Percentiles rank a stretch among this genome's conserved stretches.
Conservation (phyloP, 2,329 filamentous ascomycete species). For the Nectriaceae sp. region DNA sequence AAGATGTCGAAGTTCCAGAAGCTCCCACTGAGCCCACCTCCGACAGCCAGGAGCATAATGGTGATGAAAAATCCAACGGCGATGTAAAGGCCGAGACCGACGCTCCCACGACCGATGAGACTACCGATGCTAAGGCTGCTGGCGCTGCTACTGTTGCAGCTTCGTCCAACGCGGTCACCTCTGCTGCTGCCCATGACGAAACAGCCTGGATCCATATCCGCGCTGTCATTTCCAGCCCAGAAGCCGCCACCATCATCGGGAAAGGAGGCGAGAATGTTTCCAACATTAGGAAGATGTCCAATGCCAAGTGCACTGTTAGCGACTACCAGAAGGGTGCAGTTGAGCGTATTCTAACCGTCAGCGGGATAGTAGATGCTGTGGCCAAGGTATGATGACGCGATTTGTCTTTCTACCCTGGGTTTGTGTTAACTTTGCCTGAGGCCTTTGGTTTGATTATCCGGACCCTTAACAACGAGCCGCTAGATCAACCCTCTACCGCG, state of each 20-base stretch:
- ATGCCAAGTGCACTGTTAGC: constrained; percentile 97
- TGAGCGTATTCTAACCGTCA: constrained; percentile 96
- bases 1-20: constrained; percentile 50
- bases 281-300: constrained; percentile 91
- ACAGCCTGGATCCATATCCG: constrained; percentile 96
- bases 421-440: constrained; percentile 46
- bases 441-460: constrained; percentile 98
- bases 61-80: constrained; percentile 51
- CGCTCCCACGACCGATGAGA: constrained; percentile 23
- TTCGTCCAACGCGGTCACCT: constrained; percentile 39
- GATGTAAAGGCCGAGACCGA: constrained; percentile 42
- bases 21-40: constrained; percentile 33
- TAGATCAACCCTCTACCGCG: constrained; percentile 83
- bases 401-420: constrained; percentile 1
- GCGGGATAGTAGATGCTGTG: constrained; percentile 92
- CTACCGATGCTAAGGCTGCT: constrained; percentile 44
- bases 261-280: constrained; percentile 99
- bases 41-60: constrained; percentile 50
- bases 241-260: constrained; percentile 96
- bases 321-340: constrained; percentile 97
- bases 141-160: constrained; percentile 40
- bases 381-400: constrained; percentile 73
- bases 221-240: constrained; percentile 94
- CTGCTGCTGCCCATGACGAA: constrained; percentile 74
- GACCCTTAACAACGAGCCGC: constrained; percentile 94